phyloP scores from a whole-genome alignment of 345 rosid species.

The Fremontodendron californicum region DNA sequence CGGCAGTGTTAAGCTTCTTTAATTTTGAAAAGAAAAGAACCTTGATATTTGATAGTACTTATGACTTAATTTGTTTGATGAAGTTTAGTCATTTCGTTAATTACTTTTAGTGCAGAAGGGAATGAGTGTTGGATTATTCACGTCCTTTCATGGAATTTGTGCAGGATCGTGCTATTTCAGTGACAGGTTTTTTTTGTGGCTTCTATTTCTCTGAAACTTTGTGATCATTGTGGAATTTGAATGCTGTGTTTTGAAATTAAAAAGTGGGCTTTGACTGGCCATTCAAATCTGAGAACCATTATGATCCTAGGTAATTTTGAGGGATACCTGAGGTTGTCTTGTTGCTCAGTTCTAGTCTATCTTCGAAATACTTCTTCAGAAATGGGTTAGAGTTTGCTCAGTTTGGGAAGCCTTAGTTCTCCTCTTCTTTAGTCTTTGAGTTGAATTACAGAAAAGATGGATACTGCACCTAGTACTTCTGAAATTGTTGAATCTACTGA shows the following conservation, averaged over 20 bases:
- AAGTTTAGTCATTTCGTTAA: background rate
- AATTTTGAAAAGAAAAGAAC: background rate
- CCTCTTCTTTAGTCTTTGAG: conserved; percentile 15
- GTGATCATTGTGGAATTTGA: conserved; percentile 3
- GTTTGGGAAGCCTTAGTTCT: background rate
- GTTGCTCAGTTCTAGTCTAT: conserved; percentile 14
- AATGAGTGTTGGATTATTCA: background rate
- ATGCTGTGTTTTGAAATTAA: conserved; percentile 15
- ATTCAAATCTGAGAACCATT: conserved; percentile 24
- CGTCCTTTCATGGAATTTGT: background rate
- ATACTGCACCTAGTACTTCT: conserved; percentile 30
- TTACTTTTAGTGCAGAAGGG: background rate
- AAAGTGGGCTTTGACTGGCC: conserved; percentile 9
- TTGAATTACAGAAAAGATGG: conserved; percentile 33
- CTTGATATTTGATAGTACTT: background rate
- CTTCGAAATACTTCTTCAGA: conserved; percentile 26
- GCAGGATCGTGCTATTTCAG: background rate
- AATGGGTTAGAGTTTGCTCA: conserved; percentile 41
- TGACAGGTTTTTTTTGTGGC: background rate
- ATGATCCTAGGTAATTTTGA: conserved; percentile 32
- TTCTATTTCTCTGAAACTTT: background rate
- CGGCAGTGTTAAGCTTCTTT: background rate
- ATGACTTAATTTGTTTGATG: background rate
- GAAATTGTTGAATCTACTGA: conserved; percentile 61
- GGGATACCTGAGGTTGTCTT: too few species aligned